Base-by-base conservation (phyloP, 208 protist genomes). In the Porcisia hertigi region DNA sequence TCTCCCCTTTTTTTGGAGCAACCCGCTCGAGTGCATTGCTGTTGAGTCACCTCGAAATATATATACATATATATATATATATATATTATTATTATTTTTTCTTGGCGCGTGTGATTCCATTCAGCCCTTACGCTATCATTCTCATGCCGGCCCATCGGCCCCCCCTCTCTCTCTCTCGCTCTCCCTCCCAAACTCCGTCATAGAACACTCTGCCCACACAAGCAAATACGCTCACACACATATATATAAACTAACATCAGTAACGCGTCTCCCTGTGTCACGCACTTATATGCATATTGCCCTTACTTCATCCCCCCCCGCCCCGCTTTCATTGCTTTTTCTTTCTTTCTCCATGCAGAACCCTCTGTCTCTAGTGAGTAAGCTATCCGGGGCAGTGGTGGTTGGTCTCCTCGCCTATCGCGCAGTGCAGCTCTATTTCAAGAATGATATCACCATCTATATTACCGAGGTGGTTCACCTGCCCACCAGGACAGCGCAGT, bases 401-500 rank as follows among this genome's bases (percentile, higher is more conserved):
- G 64, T 43, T 34, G 80, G 62, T 34, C 74, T 88, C 45, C 59
- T 93, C 53, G 77, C 82, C 57, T 91, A 89, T 71, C 84, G 83
- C 36, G 83, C 83, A 41, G 58, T 87, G 43, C 74, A 75, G 45
- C 83, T 86, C 65, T 94, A 92, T 71, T 70, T 82, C 23, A 81
- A 80, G n/a, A 94, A 96, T 76, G 81, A 88, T 23, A 89, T 96
- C 23, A 92, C 86, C 53, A 69, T 96, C 53, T 88, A 82, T 55
- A 76, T 96, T 14, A 93, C 89, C 49, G 92, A 96, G 80, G 73
- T 96, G 36, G 88, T 94, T 73, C 86, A 85, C 14, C 78, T 96
- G 55, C 90, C 90, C 54, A 79, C 49, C 66, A 73, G 54, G 75
- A 77, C 30, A 1, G 77, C 9, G 49, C 66, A 67, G 58, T 75